Evolutionary conservation across 2,329 filamentous ascomycete species (phyloP).

Genomic region (Phoma sp.): DNA sequence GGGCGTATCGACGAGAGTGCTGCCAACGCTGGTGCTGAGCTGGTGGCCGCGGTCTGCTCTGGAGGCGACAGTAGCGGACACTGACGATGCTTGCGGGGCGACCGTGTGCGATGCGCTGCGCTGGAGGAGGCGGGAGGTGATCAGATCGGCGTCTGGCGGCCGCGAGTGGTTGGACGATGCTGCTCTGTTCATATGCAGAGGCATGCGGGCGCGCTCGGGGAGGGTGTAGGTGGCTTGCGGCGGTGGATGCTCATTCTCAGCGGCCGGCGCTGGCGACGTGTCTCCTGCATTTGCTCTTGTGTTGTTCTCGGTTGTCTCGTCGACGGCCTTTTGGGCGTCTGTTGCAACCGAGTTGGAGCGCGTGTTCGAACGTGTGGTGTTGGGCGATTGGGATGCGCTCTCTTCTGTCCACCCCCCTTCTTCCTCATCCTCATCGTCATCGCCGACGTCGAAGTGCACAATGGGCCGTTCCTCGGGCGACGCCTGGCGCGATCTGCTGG

Average conservation of each 20-base stretch:
- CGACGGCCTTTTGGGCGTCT: conserved; percentile 38
- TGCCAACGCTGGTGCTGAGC: conserved; percentile 48
- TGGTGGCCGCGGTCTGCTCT: conserved; percentile 50
- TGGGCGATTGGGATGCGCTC: conserved; percentile 52
- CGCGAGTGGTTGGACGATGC: conserved; percentile 45
- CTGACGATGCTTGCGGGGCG: conserved; percentile 70
- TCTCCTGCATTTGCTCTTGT: conserved; percentile 22
- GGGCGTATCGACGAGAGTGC: conserved; percentile 50
- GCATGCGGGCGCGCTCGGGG: conserved; percentile 36
- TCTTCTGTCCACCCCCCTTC: conserved; percentile 52
- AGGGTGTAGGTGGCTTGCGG: conserved; percentile 25
- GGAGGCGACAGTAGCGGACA: conserved; percentile 63
- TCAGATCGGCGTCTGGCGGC: conserved; percentile 66
- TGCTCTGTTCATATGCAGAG: conserved; percentile 39
- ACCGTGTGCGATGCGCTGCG: conserved; percentile 66
- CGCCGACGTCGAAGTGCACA: conserved; percentile 53
- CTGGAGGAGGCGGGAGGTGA: conserved; percentile 72
- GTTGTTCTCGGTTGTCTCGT: conserved; percentile 33
- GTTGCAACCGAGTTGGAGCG: conserved; percentile 51
- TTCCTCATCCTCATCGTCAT: conserved; percentile 31
- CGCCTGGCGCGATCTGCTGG: conserved; percentile 39
- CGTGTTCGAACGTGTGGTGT: conserved; percentile 51
- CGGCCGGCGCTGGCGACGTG: conserved; percentile 18
- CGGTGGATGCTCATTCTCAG: neutral
- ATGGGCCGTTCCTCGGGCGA: conserved; percentile 48